Base-by-base conservation (phyloP, 495 filamentous ascomycete species). In the Penicillium odoratum region DNA sequence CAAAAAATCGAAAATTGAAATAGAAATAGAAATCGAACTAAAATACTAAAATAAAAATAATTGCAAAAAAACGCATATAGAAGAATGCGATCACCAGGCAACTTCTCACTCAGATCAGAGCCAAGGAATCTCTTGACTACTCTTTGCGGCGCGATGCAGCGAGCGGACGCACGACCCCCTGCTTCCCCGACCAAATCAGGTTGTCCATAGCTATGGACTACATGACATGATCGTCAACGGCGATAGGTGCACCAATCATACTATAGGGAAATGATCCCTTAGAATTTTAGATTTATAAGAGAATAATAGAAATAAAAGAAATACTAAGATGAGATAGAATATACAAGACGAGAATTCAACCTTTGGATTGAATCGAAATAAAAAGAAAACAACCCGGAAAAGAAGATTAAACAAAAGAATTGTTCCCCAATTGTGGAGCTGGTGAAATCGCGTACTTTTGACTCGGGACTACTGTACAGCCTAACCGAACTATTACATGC, bases 141-240 rank as follows among this genome's bases (percentile, higher is more conserved):
- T 73, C 58, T 71, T 73, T 77, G 53, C 66, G 70, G 71, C 74
- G 74, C 74, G 66, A 48, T 73, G 74, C 60, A 60, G 71, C 64
- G 58, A 60, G 67, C 72, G 73, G 73, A 62, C 58, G 59, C 54
- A 62, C 53, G 58, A 55, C 62, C 68, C 70, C 73, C 64, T 72
- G 66, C 61, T 73, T 73, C 74, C 74, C 71, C 74, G 74, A 62
- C 34, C 73, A 66, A 74, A 77, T 77, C 66, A 73, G 53, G 30
- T 47, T 25, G 21, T 9, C 13, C 34, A 49, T 44, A n/a, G 26
- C 48, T 33, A 48, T 55, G 51, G 68, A 62, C 56, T 63, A 66
- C 64, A 60, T 59, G 57, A 59, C 62, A 65, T 53, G 65, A 67
- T 67, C 65, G 59, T 45, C 65, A 60, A 53, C 51, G 51, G 51